Conservation (phyloP, 768 basidiomycete genomes). For the Leucocoprinus leucothites region DNA sequence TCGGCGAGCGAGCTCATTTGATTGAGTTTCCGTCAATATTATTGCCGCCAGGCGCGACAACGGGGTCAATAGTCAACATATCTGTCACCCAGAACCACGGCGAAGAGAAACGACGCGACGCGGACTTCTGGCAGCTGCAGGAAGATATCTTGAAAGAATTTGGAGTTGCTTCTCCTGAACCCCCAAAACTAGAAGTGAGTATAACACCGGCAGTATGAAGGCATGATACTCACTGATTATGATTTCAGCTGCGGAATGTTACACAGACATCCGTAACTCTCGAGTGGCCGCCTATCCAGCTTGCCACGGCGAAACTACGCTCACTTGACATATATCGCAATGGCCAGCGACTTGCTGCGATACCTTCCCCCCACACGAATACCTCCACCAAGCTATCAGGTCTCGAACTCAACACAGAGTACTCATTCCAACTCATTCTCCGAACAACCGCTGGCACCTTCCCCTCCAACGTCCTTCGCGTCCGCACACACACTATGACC, state of each 20-base stretch:
- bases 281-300: slow-evolving; percentile 86
- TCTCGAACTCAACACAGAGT: slow-evolving; percentile 78
- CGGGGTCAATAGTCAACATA: slow-evolving; percentile 97
- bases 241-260: slow-evolving; percentile 73
- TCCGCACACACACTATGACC: slow-evolving; percentile 90
- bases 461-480: slow-evolving; percentile 78
- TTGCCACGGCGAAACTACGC: slow-evolving; percentile 84
- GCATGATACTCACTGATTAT: background rate
- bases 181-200: slow-evolving; percentile 73
- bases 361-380: slow-evolving; percentile 78
- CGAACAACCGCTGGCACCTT: slow-evolving; percentile 91
- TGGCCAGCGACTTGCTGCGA: slow-evolving; percentile 80
- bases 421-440: slow-evolving; percentile 91
- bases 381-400: slow-evolving; percentile 87
- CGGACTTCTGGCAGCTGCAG: slow-evolving; percentile 85
- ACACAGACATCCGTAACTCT: slow-evolving; percentile 97
- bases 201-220: background rate
- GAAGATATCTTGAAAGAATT: slow-evolving; percentile 73
- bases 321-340: slow-evolving; percentile 94
- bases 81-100: slow-evolving; percentile 83
- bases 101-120: slow-evolving; percentile 81
- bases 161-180: slow-evolving; percentile 61
- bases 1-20: slow-evolving; percentile 91
- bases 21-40: slow-evolving; percentile 98
- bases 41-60: slow-evolving; percentile 85